These are phyloP conservation scores for Tremella fuciformis DNA, from an alignment of 768 basidiomycete species.

Conservation along the genomic window DNA sequence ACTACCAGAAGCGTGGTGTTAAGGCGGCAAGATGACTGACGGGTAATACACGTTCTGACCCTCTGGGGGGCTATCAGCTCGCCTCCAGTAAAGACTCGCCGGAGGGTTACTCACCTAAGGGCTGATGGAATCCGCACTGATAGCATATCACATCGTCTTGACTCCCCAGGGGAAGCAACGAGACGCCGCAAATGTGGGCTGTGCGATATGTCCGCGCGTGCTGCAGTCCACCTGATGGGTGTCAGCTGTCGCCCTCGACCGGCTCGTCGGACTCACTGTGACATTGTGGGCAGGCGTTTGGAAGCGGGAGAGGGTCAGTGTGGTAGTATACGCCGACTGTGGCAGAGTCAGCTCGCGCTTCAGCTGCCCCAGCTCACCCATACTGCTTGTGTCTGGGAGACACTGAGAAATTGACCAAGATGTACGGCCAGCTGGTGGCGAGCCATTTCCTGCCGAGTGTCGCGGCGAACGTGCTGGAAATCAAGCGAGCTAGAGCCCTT, in stretches of 20 bases:
- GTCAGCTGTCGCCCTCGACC: background rate
- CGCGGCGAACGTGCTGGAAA: background rate
- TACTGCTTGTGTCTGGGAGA: background rate
- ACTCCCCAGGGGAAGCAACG: background rate
- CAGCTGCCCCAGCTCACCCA: too few relatives aligned
- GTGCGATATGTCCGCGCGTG: conserved; percentile 1
- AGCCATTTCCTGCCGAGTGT: background rate
- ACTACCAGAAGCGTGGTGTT: too few relatives aligned
- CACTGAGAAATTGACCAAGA: background rate
- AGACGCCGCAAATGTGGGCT: background rate
- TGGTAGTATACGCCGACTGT: conserved; percentile 3
- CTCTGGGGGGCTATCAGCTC: background rate
- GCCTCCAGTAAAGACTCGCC: too few relatives aligned
- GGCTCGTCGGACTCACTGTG: background rate
- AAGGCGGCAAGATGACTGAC: background rate
- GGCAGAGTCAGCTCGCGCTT: background rate
- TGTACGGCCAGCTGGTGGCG: background rate
- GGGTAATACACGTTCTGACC: conserved; percentile 2
- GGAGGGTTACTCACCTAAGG: background rate
- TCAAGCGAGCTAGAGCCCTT: background rate
- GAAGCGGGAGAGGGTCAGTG: background rate
- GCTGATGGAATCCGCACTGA: conserved; percentile 5
- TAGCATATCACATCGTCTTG: background rate
- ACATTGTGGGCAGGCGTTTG: background rate
- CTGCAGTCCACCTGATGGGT: background rate